Base-by-base conservation (phyloP, 768 basidiomycete species). In the Boletus fagicola region DNA sequence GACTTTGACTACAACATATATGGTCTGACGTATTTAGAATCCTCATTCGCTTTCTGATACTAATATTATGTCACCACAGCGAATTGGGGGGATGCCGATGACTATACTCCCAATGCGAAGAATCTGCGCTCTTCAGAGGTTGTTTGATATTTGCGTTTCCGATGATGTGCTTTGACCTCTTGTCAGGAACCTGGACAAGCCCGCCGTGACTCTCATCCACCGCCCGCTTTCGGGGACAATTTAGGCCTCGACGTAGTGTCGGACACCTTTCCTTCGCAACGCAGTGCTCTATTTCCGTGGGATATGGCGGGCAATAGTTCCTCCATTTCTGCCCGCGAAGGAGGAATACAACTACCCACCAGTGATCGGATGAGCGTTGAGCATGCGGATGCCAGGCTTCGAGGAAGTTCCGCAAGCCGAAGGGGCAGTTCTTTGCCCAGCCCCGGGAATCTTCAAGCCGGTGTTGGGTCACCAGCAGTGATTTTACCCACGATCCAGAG, bases 121-220 rank as follows among this genome's bases (percentile, higher is more conserved):
- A 57, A 73, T 44, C 61, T 73, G 61, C 77, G 78, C 44, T 81
- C 87, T 5, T 90, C 88, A 30, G 87, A 91, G 77, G 88, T 58
- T 86, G 73, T 47, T 26, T 28, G 11, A 51, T 53, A 49, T 39
- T 46, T 57, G 8, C 11, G 2, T 26, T 43, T 47, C n/a, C 12
- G n/a, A 49, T 30, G 39, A 45, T 18, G 31, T 30, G 33, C 26
- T 45, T 54, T 73, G 42, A 72, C 46, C 42, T 13, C 12, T 38
- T 58, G n/a, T 42, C 63, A 91, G 91, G 90, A 92, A 74, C 90
- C 90, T 47, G 91, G 88, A 31, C 88, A 90, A 85, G 89, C 79
- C n/a, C 89, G 91, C 61, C 83, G 77, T n/a, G 75, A 74, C 35
- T 89, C 90, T 45, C 79, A 81, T 20, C 80, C 82, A 13, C 77